Conservation (phyloP, 306 rosid genomes). For the Cicer arietinum region DNA sequence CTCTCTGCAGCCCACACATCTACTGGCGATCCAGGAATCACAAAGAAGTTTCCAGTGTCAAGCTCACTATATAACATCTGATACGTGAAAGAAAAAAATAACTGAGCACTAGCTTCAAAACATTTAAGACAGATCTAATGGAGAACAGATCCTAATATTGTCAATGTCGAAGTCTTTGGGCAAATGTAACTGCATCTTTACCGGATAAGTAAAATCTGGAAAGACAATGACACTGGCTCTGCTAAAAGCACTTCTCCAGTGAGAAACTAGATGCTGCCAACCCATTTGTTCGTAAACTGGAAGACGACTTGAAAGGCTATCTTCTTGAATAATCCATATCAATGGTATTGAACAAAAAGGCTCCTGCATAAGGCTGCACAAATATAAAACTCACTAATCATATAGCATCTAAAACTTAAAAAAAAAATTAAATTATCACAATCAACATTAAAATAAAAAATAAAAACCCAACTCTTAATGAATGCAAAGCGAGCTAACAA, state of each 20-base stretch:
- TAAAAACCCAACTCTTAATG: neutral
- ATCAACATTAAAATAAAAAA: neutral
- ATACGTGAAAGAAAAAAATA: conserved; percentile 47
- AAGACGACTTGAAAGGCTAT: conserved; percentile 83
- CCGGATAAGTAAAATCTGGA: conserved; percentile 93
- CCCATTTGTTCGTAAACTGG: conserved; percentile 74
- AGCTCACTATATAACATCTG: conserved; percentile 91
- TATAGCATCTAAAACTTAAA: conserved; percentile 55
- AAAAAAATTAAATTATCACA: neutral
- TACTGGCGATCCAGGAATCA: conserved; percentile 93
- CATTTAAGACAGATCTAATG: conserved; percentile 33
- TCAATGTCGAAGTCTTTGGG: conserved; percentile 4
- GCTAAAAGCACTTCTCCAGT: conserved; percentile 81
- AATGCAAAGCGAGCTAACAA: neutral
- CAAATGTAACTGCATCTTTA: conserved; percentile 47
- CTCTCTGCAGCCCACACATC: conserved; percentile 86
- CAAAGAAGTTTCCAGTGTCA: conserved; percentile 93
- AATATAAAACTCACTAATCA: conserved; percentile 81
- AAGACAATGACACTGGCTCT: conserved; percentile 85
- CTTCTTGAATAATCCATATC: conserved; percentile 95
- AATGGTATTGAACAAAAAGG: conserved; percentile 93
- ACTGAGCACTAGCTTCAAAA: conserved; percentile 49
- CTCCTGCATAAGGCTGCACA: conserved; percentile 99
- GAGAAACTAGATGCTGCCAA: conserved; percentile 74
- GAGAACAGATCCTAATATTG: conserved; percentile 38